Evolutionary conservation across 1,284 basidiomycete species (phyloP).

Genomic region (Apiotrichum gracile): DNA sequence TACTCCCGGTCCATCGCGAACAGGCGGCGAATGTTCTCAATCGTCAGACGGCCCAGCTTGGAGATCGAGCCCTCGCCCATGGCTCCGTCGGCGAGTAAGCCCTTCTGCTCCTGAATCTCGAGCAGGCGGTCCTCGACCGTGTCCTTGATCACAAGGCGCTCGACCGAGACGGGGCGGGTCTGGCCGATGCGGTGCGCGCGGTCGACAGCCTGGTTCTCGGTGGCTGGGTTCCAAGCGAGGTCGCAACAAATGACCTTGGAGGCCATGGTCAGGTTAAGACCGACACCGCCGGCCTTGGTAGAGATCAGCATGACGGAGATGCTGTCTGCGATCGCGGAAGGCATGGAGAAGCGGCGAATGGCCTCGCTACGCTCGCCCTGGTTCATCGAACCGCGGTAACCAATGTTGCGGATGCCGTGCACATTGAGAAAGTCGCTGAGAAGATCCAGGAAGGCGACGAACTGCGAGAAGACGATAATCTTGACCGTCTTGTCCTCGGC

Average conservation of each 20-base stretch:
- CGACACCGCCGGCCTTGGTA: conserved; percentile 43
- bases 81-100: conserved; percentile 43
- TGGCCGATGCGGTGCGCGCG: conserved; percentile 84
- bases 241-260: conserved; percentile 30
- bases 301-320: conserved; percentile 45
- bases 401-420: conserved; percentile 23
- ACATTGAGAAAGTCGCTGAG: conserved; percentile 25
- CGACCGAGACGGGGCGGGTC: conserved; percentile 73
- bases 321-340: conserved; percentile 16
- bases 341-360: conserved; percentile 30
- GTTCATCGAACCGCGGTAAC: conserved; percentile 43
- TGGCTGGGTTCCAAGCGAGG: conserved; percentile 42
- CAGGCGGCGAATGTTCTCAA: conserved; percentile 12
- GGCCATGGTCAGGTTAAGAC: conserved; percentile 40
- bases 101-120: conserved; percentile 33
- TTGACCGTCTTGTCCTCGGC: conserved; percentile 26
- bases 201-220: conserved; percentile 42
- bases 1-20: conserved; percentile 10
- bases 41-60: conserved; percentile 13
- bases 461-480: conserved; percentile 41
- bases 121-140: conserved; percentile 39
- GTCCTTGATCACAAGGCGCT: conserved; percentile 59
- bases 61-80: conserved; percentile 43
- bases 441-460: conserved; percentile 41
- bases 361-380: conserved; percentile 32